These are phyloP conservation scores for Diaporthe nobilis DNA, from an alignment of 2,329 filamentous ascomycete species.

Conservation along the genomic window DNA sequence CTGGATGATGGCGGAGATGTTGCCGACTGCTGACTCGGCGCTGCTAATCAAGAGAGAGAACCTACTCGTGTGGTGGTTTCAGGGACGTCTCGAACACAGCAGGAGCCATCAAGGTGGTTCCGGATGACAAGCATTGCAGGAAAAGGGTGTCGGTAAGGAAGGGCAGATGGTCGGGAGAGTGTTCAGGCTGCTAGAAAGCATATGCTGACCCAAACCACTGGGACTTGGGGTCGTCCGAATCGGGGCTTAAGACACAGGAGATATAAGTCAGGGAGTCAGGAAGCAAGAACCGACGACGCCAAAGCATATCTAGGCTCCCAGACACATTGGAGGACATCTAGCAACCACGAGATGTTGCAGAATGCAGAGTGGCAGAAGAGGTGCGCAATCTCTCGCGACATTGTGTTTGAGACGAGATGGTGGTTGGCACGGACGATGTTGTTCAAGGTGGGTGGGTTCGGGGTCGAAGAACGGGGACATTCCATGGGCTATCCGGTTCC, in stretches of 20 bases:
- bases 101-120: slow-evolving; percentile 1
- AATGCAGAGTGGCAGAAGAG: not conserved
- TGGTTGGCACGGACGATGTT: slow-evolving; percentile 4
- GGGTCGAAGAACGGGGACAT: not conserved
- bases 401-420: not conserved
- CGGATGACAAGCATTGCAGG: not conserved
- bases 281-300: slow-evolving; percentile 4
- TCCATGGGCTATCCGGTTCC: not conserved
- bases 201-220: not conserved
- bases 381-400: not conserved
- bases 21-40: slow-evolving; percentile 16
- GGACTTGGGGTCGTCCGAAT: slow-evolving; percentile 16
- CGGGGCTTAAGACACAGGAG: not conserved
- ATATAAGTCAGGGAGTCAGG: not conserved
- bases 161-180: not conserved
- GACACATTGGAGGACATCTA: not conserved
- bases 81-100: slow-evolving; percentile 17
- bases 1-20: not conserved
- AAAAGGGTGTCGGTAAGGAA: no score
- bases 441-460: not conserved
- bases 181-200: slow-evolving; percentile 2
- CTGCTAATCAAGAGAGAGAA: slow-evolving; percentile 6
- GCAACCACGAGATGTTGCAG: not conserved
- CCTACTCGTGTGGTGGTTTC: slow-evolving; percentile 26
- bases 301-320: not conserved